Conservation (phyloP, 73 alveolate genomes). For the Paramecium tetraurelia region DNA sequence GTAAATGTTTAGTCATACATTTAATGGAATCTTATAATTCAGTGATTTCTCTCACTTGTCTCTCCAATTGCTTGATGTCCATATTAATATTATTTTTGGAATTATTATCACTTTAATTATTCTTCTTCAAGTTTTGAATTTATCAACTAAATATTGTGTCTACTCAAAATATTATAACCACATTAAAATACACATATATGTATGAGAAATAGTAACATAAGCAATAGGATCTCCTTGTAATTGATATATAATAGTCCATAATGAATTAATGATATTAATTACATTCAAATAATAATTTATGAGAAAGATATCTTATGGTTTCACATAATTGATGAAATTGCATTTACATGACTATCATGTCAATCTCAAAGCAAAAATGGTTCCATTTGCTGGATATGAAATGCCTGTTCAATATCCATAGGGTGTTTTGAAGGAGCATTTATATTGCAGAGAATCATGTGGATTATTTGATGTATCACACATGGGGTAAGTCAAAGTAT, state of each 20-base stretch:
- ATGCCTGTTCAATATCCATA: slow-evolving; percentile 85
- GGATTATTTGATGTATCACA: slow-evolving; percentile 89
- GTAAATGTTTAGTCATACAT: neutral
- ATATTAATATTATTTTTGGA: neutral
- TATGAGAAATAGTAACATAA: neutral
- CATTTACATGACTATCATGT: slow-evolving; percentile 46
- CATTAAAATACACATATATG: neutral
- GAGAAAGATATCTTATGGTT: slow-evolving; percentile 3
- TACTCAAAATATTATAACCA: neutral
- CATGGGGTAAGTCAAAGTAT: slow-evolving; percentile 82
- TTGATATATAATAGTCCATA: neutral
- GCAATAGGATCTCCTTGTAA: neutral
- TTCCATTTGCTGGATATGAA: slow-evolving; percentile 86
- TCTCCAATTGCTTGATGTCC: slow-evolving; percentile 11
- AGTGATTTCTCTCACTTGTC: neutral
- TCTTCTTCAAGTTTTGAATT: neutral
- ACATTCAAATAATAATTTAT: neutral
- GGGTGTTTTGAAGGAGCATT: slow-evolving; percentile 80
- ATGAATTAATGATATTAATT: neutral
- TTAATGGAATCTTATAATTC: slow-evolving; percentile 22
- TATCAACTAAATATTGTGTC: neutral
- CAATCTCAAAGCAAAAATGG: slow-evolving; percentile 74
- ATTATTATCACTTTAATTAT: neutral
- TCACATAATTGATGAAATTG: neutral
- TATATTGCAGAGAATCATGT: slow-evolving; percentile 71